These are phyloP conservation scores for Pseudotsuga menziesii DNA, from an alignment of 75 land plant species.

Conservation along the genomic window DNA sequence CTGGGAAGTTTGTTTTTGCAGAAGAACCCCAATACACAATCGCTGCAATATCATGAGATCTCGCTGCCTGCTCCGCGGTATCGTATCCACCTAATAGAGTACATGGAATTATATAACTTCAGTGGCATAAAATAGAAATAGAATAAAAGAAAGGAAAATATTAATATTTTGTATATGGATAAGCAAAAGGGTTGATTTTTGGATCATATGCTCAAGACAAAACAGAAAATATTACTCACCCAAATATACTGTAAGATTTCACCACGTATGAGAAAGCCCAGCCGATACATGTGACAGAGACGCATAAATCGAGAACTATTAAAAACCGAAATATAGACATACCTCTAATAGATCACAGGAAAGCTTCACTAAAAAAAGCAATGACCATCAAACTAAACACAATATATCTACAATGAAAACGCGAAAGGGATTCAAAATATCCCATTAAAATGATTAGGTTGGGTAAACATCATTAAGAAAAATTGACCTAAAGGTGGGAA, in stretches of 20 bases:
- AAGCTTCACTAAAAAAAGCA: background rate
- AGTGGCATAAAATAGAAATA: background rate
- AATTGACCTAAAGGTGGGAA: too few species aligned
- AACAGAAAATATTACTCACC: slow-evolving; percentile 1
- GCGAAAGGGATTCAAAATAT: background rate
- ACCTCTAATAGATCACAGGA: too few species aligned
- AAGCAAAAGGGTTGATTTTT: background rate
- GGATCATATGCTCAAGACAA: background rate
- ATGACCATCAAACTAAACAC: background rate
- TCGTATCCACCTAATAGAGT: slow-evolving; percentile 15
- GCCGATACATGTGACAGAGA: background rate
- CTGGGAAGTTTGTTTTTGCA: background rate
- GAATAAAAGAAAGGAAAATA: background rate
- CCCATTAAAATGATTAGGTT: background rate
- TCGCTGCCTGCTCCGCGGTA: slow-evolving; percentile 13
- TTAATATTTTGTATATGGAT: background rate
- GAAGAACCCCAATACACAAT: slow-evolving; percentile 4
- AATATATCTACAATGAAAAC: background rate
- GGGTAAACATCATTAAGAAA: background rate
- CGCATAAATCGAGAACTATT: background rate
- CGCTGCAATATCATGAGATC: slow-evolving; percentile 22
- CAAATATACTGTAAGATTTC: slow-evolving; percentile 10
- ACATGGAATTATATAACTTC: background rate
- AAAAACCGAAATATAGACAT: background rate
- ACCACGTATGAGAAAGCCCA: background rate